phyloP scores from a whole-genome alignment of 2,329 filamentous ascomycete genomes.

The Dothideomycetes sp. region DNA sequence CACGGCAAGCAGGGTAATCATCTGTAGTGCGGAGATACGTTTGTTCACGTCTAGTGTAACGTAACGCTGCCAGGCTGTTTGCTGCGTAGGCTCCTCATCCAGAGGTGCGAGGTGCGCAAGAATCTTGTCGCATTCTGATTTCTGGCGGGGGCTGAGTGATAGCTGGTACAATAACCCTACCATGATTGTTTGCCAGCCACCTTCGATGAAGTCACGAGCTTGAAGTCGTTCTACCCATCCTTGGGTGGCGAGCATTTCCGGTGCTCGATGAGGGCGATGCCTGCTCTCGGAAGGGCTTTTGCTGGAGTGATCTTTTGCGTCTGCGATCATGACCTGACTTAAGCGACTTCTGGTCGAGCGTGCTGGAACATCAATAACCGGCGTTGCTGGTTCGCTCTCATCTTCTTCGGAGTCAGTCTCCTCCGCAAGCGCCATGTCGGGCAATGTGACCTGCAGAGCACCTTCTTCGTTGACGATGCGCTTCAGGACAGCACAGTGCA shows the following conservation, averaged over 20 bases:
- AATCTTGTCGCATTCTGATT: conserved; percentile 65
- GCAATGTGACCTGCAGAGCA: conserved; percentile 66
- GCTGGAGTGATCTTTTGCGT: conserved; percentile 32
- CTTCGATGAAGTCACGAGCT: conserved; percentile 74
- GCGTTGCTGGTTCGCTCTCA: conserved; percentile 43
- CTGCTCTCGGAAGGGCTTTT: conserved; percentile 6
- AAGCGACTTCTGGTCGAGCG: conserved; percentile 79
- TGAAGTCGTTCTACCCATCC: conserved; percentile 79
- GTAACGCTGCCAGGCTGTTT: conserved; percentile 66
- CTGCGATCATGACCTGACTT: conserved; percentile 56
- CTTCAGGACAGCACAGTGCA: conserved; percentile 86
- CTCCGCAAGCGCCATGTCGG: conserved; percentile 61
- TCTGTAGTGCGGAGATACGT: conserved; percentile 68
- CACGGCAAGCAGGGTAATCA: conserved; percentile 74
- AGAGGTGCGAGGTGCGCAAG: conserved; percentile 71
- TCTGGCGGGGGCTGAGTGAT: conserved; percentile 61
- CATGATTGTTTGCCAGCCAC: conserved; percentile 85
- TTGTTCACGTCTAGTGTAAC: conserved; percentile 69
- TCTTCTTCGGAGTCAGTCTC: conserved; percentile 60
- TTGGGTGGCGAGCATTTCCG: conserved; percentile 62
- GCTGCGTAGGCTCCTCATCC: conserved; percentile 60
- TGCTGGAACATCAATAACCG: conserved; percentile 60
- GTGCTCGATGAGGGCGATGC: conserved; percentile 49
- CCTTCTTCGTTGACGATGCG: conserved; percentile 72
- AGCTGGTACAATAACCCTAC: conserved; percentile 78